These are phyloP conservation scores for Middelhovenomyces tepae DNA, from an alignment of 805 yeast species.

Conservation along the genomic window DNA sequence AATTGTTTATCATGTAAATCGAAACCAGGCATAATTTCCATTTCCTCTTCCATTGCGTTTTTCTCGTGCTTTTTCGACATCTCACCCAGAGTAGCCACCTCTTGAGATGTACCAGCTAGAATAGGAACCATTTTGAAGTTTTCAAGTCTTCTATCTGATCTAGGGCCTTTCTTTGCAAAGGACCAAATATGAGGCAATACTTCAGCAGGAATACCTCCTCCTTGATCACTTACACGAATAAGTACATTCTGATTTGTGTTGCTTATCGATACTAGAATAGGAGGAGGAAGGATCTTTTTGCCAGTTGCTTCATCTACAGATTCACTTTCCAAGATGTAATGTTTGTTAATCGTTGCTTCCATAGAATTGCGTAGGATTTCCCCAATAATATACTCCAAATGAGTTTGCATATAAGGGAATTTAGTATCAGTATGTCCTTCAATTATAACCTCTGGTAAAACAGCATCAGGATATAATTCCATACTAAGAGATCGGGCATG, in stretches of 20 bases:
- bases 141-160: slow-evolving; percentile 20
- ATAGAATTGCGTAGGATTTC: slow-evolving; percentile 80
- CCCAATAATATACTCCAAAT: slow-evolving; percentile 76
- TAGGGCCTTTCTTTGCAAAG: slow-evolving; percentile 48
- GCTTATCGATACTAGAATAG: slow-evolving; percentile 69
- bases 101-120: slow-evolving; percentile 25
- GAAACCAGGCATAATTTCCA: too few relatives aligned
- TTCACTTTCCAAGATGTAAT: slow-evolving; percentile 18
- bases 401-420: slow-evolving; percentile 80
- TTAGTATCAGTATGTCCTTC: slow-evolving; percentile 60
- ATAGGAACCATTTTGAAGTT: slow-evolving; percentile 24
- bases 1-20: too few relatives aligned
- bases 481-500: slow-evolving; percentile 41
- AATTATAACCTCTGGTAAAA: slow-evolving; percentile 67
- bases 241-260: slow-evolving; percentile 57
- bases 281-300: slow-evolving; percentile 42
- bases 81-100: slow-evolving; percentile 18
- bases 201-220: slow-evolving; percentile 71
- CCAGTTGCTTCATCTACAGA: slow-evolving; percentile 3
- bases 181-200: slow-evolving; percentile 70
- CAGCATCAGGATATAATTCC: slow-evolving; percentile 22
- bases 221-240: slow-evolving; percentile 78
- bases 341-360: slow-evolving; percentile 64
- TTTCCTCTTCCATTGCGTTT: too few relatives aligned
- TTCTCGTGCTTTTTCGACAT: slow-evolving; percentile 3